Percentiles rank a stretch among this genome's conserved stretches.
phyloP scores from a whole-genome alignment of 352 stramenopile genomes.

The Phytophthora cryptogea region DNA sequence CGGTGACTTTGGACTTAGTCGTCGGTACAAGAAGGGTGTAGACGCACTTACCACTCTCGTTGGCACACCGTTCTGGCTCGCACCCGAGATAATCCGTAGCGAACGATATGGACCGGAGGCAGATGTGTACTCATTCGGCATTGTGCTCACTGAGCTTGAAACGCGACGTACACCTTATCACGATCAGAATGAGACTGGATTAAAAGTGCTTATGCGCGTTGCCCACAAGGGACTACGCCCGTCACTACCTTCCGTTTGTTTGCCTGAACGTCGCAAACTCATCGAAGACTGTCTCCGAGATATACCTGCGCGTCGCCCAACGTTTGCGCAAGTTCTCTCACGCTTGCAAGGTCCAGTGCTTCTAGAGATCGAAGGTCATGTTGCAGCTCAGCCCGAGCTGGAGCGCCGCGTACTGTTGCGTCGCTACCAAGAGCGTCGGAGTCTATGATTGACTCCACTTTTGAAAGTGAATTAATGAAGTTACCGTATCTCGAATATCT shows the following conservation, averaged over 20 bases:
- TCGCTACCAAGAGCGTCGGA: constrained; percentile 39
- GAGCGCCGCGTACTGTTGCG: constrained; percentile 42
- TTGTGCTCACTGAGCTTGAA: constrained; percentile 88
- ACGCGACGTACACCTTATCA: constrained; percentile 84
- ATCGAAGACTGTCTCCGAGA: constrained; percentile 80
- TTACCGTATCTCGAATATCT: constrained; percentile 3
- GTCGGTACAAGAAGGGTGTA: constrained; percentile 80
- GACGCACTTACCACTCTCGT: constrained; percentile 86
- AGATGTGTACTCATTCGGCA: constrained; percentile 90
- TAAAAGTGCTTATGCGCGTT: constrained; percentile 85
- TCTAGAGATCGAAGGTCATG: constrained; percentile 74
- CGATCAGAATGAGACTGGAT: constrained; percentile 66
- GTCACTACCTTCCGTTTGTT: constrained; percentile 65
- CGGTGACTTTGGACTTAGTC: constrained; percentile 86
- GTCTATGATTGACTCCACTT: constrained; percentile 25
- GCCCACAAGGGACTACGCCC: constrained; percentile 74
- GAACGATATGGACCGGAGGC: constrained; percentile 79
- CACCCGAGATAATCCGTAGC: constrained; percentile 88
- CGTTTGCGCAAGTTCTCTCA: constrained; percentile 73
- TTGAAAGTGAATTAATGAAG: constrained; percentile 17
- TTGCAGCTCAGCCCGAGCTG: constrained; percentile 39
- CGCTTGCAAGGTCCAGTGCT: constrained; percentile 80
- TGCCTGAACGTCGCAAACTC: constrained; percentile 58
- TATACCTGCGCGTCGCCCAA: constrained; percentile 56
- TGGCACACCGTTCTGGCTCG: constrained; percentile 87